A percentile compares a stretch with the other conserved stretches of the same genome.
Evolutionary conservation across 176 grass and related monocot genomes (phyloP).

Genomic region (Chrysopogon serrulatus): DNA sequence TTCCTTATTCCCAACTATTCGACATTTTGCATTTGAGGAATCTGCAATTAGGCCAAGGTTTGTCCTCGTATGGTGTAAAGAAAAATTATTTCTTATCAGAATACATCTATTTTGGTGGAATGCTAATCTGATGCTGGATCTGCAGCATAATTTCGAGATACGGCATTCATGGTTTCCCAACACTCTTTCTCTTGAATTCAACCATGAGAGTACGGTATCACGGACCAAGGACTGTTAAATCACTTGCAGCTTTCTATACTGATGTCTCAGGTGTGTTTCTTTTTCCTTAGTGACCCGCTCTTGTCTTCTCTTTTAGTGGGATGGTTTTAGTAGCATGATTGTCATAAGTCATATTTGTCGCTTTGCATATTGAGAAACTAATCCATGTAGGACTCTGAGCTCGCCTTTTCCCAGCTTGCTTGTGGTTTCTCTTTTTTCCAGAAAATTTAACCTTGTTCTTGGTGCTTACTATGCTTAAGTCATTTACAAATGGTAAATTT

Average conservation of each 20-base stretch:
- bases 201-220: slow-evolving; percentile 88
- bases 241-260: slow-evolving; percentile 75
- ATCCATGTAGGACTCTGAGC: background rate
- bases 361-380: background rate
- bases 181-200: slow-evolving; percentile 89
- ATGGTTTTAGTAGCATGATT: slow-evolving; percentile 1
- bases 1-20: slow-evolving; percentile 68
- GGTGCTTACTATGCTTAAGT: background rate
- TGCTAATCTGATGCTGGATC: slow-evolving; percentile 18
- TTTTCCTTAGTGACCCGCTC: background rate
- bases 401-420: background rate
- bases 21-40: slow-evolving; percentile 91
- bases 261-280: slow-evolving; percentile 64
- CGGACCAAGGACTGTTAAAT: slow-evolving; percentile 65
- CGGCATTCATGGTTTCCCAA: slow-evolving; percentile 94
- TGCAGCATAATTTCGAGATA: slow-evolving; percentile 94
- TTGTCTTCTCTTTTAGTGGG: background rate
- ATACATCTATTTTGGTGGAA: slow-evolving; percentile 10
- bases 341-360: background rate
- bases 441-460: background rate
- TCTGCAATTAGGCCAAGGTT: slow-evolving; percentile 95
- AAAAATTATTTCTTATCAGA: background rate
- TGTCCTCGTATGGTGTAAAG: background rate
- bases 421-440: background rate
- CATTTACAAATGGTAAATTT: slow-evolving; percentile 18